These are phyloP conservation scores for Colletotrichum cuscutae DNA, from an alignment of 2,329 filamentous ascomycete genomes.

Conservation along the genomic window DNA sequence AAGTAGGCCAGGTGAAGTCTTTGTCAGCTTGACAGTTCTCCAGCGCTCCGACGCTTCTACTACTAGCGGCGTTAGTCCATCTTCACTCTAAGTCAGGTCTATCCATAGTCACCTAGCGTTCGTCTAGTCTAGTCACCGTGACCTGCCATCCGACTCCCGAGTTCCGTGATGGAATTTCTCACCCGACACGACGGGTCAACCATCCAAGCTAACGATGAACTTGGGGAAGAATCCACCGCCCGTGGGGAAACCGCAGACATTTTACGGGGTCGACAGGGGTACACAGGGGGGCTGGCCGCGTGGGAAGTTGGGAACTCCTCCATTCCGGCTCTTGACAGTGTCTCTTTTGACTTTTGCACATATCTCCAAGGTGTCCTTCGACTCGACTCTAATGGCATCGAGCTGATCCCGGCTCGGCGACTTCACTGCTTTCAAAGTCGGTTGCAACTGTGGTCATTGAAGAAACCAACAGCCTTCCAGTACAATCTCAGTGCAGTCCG, in stretches of 20 bases:
- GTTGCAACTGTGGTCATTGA: conserved; percentile 4
- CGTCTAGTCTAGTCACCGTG: background rate
- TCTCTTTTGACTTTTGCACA: background rate
- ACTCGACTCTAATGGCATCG: background rate
- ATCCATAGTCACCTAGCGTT: background rate
- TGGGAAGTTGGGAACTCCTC: background rate
- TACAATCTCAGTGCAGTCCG: conserved; percentile 13
- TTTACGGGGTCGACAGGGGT: conserved; percentile 14
- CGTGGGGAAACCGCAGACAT: conserved; percentile 25
- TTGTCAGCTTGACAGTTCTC: background rate
- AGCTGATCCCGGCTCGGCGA: conserved; percentile 7
- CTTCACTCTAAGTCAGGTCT: no score
- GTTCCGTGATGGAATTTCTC: conserved; percentile 8
- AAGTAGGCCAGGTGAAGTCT: background rate
- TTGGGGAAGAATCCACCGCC: conserved; percentile 24
- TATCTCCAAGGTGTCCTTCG: background rate
- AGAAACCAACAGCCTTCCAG: background rate
- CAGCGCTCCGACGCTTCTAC: background rate
- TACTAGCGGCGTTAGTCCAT: background rate
- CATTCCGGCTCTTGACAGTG: background rate
- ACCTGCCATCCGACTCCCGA: conserved; percentile 32
- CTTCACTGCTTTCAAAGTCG: conserved; percentile 9
- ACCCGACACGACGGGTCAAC: background rate
- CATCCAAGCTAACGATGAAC: conserved; percentile 1
- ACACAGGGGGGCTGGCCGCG: conserved; percentile 3